Conservation (phyloP, 108 stramenopile species). For the Nitzschia putrida region DNA sequence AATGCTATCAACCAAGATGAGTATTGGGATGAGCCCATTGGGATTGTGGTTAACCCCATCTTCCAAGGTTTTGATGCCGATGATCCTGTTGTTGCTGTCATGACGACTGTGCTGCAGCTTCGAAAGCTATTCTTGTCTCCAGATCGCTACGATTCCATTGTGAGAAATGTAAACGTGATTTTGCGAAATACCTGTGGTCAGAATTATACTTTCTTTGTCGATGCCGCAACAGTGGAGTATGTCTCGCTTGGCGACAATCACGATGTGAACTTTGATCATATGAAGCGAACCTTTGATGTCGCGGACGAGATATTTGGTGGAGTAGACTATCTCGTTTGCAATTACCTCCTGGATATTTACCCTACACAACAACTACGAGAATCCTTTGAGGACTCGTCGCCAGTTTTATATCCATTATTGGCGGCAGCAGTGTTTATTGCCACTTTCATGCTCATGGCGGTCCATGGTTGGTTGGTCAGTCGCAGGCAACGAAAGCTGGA, state of each 20-base stretch:
- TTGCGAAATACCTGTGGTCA: background rate
- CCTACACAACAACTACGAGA: background rate
- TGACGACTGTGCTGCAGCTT: background rate
- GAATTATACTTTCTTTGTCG: background rate
- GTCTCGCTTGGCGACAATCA: background rate
- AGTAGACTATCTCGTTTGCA: background rate
- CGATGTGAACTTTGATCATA: background rate
- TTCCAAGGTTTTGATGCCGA: slow-evolving; percentile 17
- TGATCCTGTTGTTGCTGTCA: slow-evolving; percentile 14
- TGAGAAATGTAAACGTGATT: background rate
- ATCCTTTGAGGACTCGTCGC: background rate
- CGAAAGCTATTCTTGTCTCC: background rate
- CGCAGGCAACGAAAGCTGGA: background rate
- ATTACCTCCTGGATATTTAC: background rate
- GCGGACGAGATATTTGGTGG: background rate
- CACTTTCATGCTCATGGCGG: background rate
- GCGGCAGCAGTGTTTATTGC: background rate
- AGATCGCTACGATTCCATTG: too few relatives aligned
- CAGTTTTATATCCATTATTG: background rate
- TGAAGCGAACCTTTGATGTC: background rate
- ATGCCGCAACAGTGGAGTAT: background rate
- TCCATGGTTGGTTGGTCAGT: background rate
- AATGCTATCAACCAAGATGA: background rate
- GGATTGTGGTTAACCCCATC: slow-evolving; percentile 22
- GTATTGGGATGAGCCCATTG: background rate